Conservation (phyloP, 768 basidiomycete genomes). For the Rhodotorula toruloides region DNA sequence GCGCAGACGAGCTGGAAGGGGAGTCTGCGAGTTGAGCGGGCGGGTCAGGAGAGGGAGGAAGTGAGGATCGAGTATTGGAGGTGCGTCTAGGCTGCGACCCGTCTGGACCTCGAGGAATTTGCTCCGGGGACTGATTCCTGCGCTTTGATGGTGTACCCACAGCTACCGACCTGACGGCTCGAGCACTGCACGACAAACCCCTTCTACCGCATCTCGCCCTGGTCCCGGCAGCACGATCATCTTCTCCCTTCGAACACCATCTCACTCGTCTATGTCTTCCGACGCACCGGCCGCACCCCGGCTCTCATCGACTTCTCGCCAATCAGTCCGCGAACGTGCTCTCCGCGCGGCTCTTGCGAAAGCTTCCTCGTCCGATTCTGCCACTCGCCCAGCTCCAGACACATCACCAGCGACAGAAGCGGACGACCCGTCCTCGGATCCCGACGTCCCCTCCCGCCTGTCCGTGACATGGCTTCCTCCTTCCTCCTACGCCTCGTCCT, state of each 20-base stretch:
- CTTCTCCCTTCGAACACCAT: conserved; percentile 6
- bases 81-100: conserved; percentile 49
- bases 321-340: no score
- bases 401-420: no score
- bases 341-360: neutral
- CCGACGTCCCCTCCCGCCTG: neutral
- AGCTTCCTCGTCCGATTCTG: neutral
- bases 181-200: no score
- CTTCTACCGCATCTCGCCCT: conserved; percentile 51
- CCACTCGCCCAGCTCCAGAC: neutral
- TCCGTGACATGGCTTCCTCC: conserved; percentile 3
- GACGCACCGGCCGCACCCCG: no score
- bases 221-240: conserved; percentile 10
- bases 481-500: neutral
- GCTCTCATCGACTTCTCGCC: no score
- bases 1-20: conserved; percentile 42
- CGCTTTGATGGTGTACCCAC: no score
- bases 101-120: no score
- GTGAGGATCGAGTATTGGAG: conserved; percentile 81
- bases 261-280: neutral
- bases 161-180: no score
- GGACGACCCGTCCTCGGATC: neutral
- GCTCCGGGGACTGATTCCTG: no score
- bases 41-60: conserved; percentile 45
- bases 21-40: conserved; percentile 60